Base-by-base conservation (phyloP, 441 rosid genomes). In the Arabidopsis lyrata region DNA sequence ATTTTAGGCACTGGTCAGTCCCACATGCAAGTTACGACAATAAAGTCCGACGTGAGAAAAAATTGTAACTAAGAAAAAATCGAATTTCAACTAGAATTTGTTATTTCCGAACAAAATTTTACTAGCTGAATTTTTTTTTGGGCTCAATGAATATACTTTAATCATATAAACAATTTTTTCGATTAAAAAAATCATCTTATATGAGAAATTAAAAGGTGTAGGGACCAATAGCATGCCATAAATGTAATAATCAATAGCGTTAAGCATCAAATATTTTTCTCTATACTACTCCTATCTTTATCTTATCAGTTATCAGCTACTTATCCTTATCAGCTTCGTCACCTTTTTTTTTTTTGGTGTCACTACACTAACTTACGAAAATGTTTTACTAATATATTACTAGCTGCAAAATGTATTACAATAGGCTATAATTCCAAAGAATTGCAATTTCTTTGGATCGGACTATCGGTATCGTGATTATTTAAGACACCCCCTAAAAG, bases 241-340 rank as follows among this genome's bases (percentile, higher is more conserved):
- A 68, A 75, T 62, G 78, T 61, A 52, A 34, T 49, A 67, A 61
- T 75, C 57, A 59, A 42, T 50, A 49, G 68, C 20, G 38, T 50
- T 74, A 50, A 52, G 16, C 63, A 75, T 52, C 12, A 38, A 74
- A 38, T 5, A 35, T 20, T 55, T 36, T 8, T 18, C 47, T 3
- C 42, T 54, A n/a, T 4, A 13, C 8, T 22, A 59, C 20, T 52
- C 11, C 5, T 32, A 74, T 60, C 73, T 15, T 48, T 27, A 36
- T 44, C 76, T 48, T 27, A 36, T 44, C 76, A 29, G 20, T 27
- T 11, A 58, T 32, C 49, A 59, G 18, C 66, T 47, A 12, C 59
- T 4, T 34, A 9, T 38, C 57, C 47, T 38, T 31, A 8, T 63
- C 58, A 65, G 41, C 38, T 14, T 56, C 29, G 41, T 48, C 74